Conservation (phyloP, 768 basidiomycete genomes). For the Suillus ampliporus region DNA sequence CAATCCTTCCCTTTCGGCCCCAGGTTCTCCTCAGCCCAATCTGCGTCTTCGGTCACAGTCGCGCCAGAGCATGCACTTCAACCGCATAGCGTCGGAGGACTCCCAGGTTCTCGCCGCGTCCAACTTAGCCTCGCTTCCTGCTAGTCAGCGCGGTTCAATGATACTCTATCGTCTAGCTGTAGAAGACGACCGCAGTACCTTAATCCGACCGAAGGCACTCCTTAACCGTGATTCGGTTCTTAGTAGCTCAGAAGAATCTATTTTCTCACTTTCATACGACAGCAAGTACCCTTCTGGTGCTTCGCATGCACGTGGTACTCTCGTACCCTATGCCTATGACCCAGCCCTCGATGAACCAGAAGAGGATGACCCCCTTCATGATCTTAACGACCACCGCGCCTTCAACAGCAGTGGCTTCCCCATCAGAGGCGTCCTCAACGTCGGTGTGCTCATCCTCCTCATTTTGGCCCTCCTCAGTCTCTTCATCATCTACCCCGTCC, state of each 20-base stretch:
- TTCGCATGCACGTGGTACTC: conserved; percentile 35
- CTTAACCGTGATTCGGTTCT: conserved; percentile 47
- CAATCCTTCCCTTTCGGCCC: conserved; percentile 27
- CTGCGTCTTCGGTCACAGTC: conserved; percentile 45
- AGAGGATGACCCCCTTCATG: conserved; percentile 81
- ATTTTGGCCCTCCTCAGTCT: conserved; percentile 66
- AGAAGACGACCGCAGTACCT: conserved; percentile 39
- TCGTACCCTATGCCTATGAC: conserved; percentile 76
- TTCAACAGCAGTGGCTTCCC: conserved; percentile 33
- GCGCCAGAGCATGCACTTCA: conserved; percentile 46
- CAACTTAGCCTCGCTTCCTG: conserved; percentile 21
- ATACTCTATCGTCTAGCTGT: conserved; percentile 63
- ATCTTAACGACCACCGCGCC: conserved; percentile 48
- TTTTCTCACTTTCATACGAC: conserved; percentile 53
- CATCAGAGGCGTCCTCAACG: conserved; percentile 66
- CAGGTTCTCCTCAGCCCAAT: conserved; percentile 19
- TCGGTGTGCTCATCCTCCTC: conserved; percentile 69
- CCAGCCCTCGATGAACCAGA: conserved; percentile 64
- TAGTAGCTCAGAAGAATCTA: conserved; percentile 59
- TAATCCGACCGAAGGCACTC: conserved; percentile 38
- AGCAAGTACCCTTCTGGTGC: conserved; percentile 68
- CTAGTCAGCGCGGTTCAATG: conserved; percentile 59
- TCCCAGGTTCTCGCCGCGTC: conserved; percentile 46
- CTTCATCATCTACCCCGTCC: conserved; percentile 85
- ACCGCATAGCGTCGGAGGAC: conserved; percentile 51